Base-by-base conservation (phyloP, 2,329 filamentous ascomycete species). In the Coniochaeta ligniaria region DNA sequence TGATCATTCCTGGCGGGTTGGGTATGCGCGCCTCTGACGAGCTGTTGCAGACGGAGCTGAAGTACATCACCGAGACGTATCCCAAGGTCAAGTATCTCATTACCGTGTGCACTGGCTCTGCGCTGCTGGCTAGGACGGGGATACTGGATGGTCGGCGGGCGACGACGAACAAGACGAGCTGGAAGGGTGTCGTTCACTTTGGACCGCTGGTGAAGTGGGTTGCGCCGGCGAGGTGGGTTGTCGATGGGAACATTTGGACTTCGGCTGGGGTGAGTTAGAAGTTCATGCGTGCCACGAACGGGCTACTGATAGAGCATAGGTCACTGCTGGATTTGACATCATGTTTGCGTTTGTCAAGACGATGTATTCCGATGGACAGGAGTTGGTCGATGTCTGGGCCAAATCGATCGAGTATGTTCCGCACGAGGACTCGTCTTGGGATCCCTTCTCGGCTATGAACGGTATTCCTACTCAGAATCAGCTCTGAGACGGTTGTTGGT, bases 231-330 rank as follows among this genome's bases (percentile, higher is more conserved):
- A 77, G 88, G 43, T 90, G 85, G 83, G 82, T 88, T 0, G 74
- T 78, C 0, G 86, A 90, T 71, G 86, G 83, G 4, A 86, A 88
- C 61, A 74, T 89, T 8, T 90, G 87, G 86, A 84, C 83, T 3
- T 83, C 83, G 2, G 86, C 84, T 0, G 87, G 88, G 58, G 73
- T 75, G 63, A 60, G 63, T 43, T 43, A 22, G 8, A 11, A 5
- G 16, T 43, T 43, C 7, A 20, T n/a, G 41, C n/a, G 16, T 4
- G n/a, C 16, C 3, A 20, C 20, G 16, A 16, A 22, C 20, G 4
- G 3, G 35, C 3, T 38, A 38, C 35, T 38, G 35, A 38, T 38
- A 3, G 35, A 38, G 16, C 35, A 43, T 43, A 43, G 41, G 70
- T 75, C 11, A 73, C 73, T 3, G 70, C 74, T 5, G 72, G 70